These are phyloP conservation scores for Apiotrichum brassicae DNA, from an alignment of 1,284 basidiomycete species.

Conservation along the genomic window DNA sequence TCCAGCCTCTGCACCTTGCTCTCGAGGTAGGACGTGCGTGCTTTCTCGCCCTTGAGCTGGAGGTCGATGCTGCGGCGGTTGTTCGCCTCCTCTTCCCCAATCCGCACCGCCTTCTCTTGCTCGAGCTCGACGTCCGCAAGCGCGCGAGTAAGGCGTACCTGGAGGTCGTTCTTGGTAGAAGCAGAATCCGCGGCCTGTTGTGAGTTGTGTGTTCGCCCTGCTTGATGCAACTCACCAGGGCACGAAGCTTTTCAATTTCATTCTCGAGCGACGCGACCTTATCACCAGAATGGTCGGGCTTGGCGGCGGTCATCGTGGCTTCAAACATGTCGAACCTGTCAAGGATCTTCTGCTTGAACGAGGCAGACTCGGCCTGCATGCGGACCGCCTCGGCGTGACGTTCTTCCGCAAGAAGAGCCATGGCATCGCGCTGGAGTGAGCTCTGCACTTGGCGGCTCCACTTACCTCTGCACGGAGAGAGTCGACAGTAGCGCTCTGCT, in stretches of 20 bases:
- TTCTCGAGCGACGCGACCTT: slow-evolving; percentile 5
- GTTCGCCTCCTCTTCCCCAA: slow-evolving; percentile 10
- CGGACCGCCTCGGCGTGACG: slow-evolving; percentile 2
- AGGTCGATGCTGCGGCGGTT: slow-evolving; percentile 12
- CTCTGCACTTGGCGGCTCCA: background rate
- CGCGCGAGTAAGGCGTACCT: slow-evolving; percentile 12
- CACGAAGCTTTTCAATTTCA: slow-evolving; percentile 5
- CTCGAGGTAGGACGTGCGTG: slow-evolving; percentile 14
- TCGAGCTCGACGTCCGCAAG: slow-evolving; percentile 7
- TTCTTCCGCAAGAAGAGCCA: slow-evolving; percentile 3
- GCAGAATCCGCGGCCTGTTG: background rate
- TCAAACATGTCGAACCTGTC: slow-evolving; percentile 6
- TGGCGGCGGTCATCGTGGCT: background rate
- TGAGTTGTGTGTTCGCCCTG: background rate
- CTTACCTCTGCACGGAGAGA: slow-evolving; percentile 2
- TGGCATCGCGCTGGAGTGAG: slow-evolving; percentile 9
- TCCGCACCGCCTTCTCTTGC: slow-evolving; percentile 11
- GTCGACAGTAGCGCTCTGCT: background rate
- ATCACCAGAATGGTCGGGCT: too few species aligned
- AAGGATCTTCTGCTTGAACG: slow-evolving; percentile 3
- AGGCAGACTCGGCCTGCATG: slow-evolving; percentile 3
- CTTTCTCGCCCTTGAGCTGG: slow-evolving; percentile 18
- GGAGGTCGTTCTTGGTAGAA: slow-evolving; percentile 2
- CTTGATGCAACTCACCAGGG: slow-evolving; percentile 4
- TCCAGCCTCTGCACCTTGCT: slow-evolving; percentile 9